Evolutionary conservation across 2,329 filamentous ascomycete species (phyloP).

Genomic region (Trichophyton benhamiae): DNA sequence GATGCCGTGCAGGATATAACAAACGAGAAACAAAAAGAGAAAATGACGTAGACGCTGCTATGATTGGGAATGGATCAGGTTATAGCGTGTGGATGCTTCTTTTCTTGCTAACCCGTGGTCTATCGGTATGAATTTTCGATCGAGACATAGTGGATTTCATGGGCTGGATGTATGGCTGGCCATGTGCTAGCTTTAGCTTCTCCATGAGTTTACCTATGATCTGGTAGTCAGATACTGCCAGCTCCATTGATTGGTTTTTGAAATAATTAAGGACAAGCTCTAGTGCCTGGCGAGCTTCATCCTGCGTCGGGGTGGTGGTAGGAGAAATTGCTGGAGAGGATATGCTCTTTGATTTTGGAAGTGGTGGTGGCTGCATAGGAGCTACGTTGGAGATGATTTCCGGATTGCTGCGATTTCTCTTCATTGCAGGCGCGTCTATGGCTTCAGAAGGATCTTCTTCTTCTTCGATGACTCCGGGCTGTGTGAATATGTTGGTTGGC

Average conservation of each 20-base stretch:
- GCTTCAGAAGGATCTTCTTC: conserved; percentile 24
- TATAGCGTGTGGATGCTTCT: conserved; percentile 34
- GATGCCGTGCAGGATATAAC: conserved; percentile 5
- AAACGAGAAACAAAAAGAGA: background rate
- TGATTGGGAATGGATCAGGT: background rate
- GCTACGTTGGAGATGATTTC: conserved; percentile 28
- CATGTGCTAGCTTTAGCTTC: conserved; percentile 61
- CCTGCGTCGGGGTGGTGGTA: conserved; percentile 56
- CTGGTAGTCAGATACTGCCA: conserved; percentile 67
- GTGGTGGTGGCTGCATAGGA: conserved; percentile 27
- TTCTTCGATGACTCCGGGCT: conserved; percentile 37
- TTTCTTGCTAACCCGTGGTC: conserved; percentile 33
- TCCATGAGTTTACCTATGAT: conserved; percentile 73
- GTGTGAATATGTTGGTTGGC: conserved; percentile 40
- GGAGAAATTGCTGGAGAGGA: conserved; percentile 44
- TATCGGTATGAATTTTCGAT: conserved; percentile 33
- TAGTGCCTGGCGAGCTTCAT: conserved; percentile 72
- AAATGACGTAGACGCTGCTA: background rate
- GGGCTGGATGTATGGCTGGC: conserved; percentile 19
- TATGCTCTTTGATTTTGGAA: conserved; percentile 29
- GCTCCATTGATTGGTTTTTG: conserved; percentile 54
- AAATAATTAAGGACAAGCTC: conserved; percentile 75
- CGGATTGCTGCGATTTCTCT: conserved; percentile 34
- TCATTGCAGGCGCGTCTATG: conserved; percentile 25
- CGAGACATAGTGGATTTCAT: conserved; percentile 29